Conservation (phyloP, 2,329 filamentous ascomycete genomes). For the Trichoderma harzianum region DNA sequence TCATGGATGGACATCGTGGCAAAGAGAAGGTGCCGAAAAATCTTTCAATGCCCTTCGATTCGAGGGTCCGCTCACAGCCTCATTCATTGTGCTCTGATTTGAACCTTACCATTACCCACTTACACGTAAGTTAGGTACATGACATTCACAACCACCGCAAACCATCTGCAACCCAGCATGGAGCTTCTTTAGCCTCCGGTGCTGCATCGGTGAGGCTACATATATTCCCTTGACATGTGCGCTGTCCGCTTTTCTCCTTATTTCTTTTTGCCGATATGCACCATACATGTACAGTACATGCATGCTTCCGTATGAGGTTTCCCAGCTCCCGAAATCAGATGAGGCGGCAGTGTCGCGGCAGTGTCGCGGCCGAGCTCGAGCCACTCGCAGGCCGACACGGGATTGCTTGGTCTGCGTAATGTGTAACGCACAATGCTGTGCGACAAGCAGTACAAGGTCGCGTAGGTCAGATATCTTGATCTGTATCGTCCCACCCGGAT, state of each 20-base stretch:
- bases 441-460: neutral
- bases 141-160: neutral
- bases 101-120: neutral
- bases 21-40: no score
- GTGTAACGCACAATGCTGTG: neutral
- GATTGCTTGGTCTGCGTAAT: neutral
- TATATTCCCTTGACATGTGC: neutral
- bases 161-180: neutral
- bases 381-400: slow-evolving; percentile 17
- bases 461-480: neutral
- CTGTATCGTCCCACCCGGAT: neutral
- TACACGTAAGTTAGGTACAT: neutral
- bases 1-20: neutral
- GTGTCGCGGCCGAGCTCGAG: neutral
- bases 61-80: neutral
- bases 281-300: neutral
- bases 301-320: neutral
- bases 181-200: neutral
- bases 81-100: neutral
- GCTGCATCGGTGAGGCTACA: slow-evolving; percentile 4
- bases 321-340: slow-evolving; percentile 8
- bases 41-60: neutral
- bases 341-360: slow-evolving; percentile 17
- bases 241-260: neutral
- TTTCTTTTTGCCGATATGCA: neutral